Conservation (phyloP, 306 rosid genomes). For the Carpinus fangiana region DNA sequence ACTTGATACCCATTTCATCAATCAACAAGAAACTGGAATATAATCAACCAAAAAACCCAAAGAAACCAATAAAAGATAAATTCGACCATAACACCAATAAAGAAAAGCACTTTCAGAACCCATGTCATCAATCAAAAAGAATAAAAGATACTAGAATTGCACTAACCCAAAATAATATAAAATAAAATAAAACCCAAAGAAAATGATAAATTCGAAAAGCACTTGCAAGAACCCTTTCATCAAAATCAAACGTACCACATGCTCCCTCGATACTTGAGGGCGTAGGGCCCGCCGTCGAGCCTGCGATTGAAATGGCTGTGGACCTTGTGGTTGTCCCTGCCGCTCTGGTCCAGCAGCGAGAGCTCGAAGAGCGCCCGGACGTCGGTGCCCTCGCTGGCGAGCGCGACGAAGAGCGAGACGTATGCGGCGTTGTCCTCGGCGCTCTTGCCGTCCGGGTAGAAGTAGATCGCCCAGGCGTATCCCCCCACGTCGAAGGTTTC, state of each 20-base stretch:
- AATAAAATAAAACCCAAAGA: not conserved
- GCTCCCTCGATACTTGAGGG: conserved; percentile 67
- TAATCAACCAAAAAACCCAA: not conserved
- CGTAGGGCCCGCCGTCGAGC: conserved; percentile 62
- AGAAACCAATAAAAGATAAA: not conserved
- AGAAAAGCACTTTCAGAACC: not conserved
- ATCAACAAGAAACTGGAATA: not conserved
- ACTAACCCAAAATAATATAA: too few relatives aligned
- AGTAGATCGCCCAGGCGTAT: conserved; percentile 59
- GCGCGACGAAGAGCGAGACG: conserved; percentile 60
- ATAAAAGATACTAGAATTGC: not conserved
- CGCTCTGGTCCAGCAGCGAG: conserved; percentile 63
- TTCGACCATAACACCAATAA: not conserved
- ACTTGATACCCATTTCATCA: not conserved
- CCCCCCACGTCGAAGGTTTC: conserved; percentile 62
- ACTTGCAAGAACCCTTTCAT: not conserved
- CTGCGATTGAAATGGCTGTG: conserved; percentile 59
- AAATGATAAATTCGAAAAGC: not conserved
- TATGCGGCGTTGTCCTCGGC: conserved; percentile 51
- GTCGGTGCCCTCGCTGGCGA: conserved; percentile 59
- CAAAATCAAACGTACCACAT: conserved; percentile 49
- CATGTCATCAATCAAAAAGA: not conserved
- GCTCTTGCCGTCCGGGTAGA: conserved; percentile 70
- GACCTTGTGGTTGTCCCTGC: conserved; percentile 55
- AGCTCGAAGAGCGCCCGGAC: conserved; percentile 62